Percentiles rank a stretch among this genome's conserved stretches.
Evolutionary conservation across 2,329 filamentous ascomycete species (phyloP).

Genomic region (Aspergillus hortae): DNA sequence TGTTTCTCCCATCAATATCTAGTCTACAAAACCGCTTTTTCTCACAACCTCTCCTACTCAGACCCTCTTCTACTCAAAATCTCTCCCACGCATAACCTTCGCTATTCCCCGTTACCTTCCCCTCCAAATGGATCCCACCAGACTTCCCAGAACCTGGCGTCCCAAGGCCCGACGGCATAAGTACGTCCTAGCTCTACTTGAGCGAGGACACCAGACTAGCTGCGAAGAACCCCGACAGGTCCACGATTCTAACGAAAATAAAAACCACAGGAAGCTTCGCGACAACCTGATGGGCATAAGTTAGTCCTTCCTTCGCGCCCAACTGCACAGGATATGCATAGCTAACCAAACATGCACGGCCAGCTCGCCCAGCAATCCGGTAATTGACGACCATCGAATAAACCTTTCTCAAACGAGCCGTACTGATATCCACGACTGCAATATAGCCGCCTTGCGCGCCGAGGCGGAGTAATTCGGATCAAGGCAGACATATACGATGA

Average conservation of each 20-base stretch:
- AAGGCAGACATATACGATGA: slow-evolving; percentile 26
- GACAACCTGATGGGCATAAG: slow-evolving; percentile 29
- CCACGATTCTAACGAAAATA: no score
- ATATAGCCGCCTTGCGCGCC: slow-evolving; percentile 33
- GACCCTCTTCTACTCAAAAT: background rate
- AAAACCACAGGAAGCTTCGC: slow-evolving; percentile 11
- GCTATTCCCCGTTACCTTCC: no score
- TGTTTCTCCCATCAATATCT: background rate
- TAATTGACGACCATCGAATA: slow-evolving; percentile 4
- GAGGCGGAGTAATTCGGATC: slow-evolving; percentile 31
- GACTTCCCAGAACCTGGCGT: background rate
- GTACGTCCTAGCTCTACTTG: no score
- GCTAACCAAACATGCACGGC: background rate
- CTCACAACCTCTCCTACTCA: background rate
- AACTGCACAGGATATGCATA: background rate
- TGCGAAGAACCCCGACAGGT: no score
- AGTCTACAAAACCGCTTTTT: background rate
- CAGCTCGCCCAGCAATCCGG: slow-evolving; percentile 30
- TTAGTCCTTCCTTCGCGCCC: slow-evolving; percentile 13
- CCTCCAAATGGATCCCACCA: background rate
- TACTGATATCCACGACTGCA: background rate
- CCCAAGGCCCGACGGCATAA: background rate
- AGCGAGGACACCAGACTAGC: no score
- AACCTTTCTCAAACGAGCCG: background rate
- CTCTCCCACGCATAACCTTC: no score